Percentiles rank a stretch among this genome's conserved stretches.
These are phyloP conservation scores for Clitoria ternatea DNA, from an alignment of 306 rosid species.

Conservation along the genomic window DNA sequence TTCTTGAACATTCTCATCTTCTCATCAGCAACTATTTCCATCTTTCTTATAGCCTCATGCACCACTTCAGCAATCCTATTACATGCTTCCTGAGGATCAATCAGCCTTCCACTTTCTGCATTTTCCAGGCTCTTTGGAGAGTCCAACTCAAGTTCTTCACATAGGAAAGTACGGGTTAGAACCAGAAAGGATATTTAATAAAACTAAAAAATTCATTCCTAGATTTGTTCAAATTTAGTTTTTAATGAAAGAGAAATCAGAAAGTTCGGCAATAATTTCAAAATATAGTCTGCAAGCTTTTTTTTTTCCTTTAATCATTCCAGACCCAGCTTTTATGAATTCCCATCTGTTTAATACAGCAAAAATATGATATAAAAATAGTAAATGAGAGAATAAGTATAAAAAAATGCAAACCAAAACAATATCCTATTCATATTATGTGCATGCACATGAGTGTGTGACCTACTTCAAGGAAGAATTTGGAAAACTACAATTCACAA, in stretches of 20 bases:
- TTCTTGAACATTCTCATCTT: slow-evolving; percentile 94
- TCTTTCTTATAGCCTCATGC: slow-evolving; percentile 89
- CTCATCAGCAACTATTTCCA: slow-evolving; percentile 99
- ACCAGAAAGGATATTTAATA: background rate
- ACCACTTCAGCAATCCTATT: slow-evolving; percentile 90
- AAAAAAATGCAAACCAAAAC: background rate
- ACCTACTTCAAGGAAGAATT: background rate
- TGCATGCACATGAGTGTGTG: background rate
- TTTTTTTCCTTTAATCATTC: background rate
- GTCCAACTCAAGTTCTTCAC: slow-evolving; percentile 80
- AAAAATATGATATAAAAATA: slow-evolving; percentile 7
- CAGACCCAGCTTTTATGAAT: background rate
- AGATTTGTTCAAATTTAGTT: background rate
- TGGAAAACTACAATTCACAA: slow-evolving; percentile 1
- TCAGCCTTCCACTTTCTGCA: slow-evolving; percentile 76
- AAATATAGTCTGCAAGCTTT: background rate
- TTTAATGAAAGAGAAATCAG: background rate
- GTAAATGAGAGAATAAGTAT: background rate
- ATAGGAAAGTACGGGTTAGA: slow-evolving; percentile 25
- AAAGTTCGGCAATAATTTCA: background rate
- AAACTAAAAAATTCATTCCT: background rate
- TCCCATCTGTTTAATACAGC: background rate
- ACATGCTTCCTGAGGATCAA: slow-evolving; percentile 98
- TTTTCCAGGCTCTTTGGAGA: slow-evolving; percentile 74
- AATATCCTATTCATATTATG: background rate